These are phyloP conservation scores for Aspergillus arachidicola DNA, from an alignment of 2,329 filamentous ascomycete species.

Conservation along the genomic window DNA sequence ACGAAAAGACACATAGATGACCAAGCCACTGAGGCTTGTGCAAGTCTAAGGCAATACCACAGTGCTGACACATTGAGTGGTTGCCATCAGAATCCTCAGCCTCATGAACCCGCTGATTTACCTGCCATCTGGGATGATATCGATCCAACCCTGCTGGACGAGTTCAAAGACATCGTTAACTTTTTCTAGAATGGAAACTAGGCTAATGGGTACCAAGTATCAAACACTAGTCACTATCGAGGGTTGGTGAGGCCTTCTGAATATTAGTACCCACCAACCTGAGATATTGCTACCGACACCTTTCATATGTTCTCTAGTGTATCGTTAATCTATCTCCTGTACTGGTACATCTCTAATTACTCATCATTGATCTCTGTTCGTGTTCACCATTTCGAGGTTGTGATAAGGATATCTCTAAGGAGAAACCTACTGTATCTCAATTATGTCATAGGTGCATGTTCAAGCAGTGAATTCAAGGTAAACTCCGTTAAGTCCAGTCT, in stretches of 20 bases:
- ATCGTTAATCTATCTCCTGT: not conserved
- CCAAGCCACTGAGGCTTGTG: not conserved
- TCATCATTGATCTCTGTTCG: not conserved
- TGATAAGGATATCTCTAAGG: not conserved
- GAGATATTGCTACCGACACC: not conserved
- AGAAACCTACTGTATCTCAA: not conserved
- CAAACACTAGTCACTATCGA: not conserved
- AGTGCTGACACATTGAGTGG: not conserved
- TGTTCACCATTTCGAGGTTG: not conserved
- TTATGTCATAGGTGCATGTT: not conserved
- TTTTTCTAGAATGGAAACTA: slow-evolving; percentile 29
- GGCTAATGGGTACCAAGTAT: not conserved
- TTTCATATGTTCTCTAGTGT: not conserved
- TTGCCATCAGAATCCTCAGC: not conserved
- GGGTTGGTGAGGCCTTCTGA: not conserved
- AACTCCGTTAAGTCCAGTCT: not conserved
- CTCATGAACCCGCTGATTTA: not conserved
- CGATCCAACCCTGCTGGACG: slow-evolving; percentile 40
- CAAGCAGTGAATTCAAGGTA: not conserved
- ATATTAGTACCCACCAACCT: not conserved
- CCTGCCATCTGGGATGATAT: slow-evolving; percentile 37
- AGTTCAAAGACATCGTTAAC: slow-evolving; percentile 45
- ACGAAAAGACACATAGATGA: not conserved
- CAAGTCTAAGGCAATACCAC: not conserved
- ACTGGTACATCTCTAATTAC: not conserved